Evolutionary conservation across 805 yeast species (phyloP), one percentile per base, ranked within the genome.

Genomic region (Schwanniomyces vanrijiae): DNA sequence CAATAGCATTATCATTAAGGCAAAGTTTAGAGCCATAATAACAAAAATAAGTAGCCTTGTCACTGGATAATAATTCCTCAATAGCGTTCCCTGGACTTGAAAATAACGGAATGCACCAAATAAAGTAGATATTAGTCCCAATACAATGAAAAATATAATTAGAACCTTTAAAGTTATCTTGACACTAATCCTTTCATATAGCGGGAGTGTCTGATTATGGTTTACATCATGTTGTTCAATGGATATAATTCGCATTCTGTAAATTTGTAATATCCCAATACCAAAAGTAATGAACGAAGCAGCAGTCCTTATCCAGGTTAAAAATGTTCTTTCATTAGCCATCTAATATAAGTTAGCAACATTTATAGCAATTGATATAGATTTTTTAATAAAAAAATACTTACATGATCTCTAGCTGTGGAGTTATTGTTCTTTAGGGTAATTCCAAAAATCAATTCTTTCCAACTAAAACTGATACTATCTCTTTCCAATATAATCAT

Each of bases 361-460:
- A 19, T 19, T 19, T n/a, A n/a, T n/a, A 19, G 34, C 28, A 9
- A 10, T 9, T 5, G 10, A 6, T 26, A 8, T 26, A 22, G 5
- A 8, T 22, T 22, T 22, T 8, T 22, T 22, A 5, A 22, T 22
- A 8, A 22, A 18, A 38, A 25, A 24, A 40, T 14, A 62, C 67
- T 37, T 61, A 63, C 65, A 46, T 71, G 74, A 53, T 71, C 76
- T 42, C 75, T 54, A 3, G 76, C 76, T 5, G 64, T 67, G 16
- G 69, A 60, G 13, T 68, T 70, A 9, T 50, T 48, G 47, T 70
- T 71, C 11, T 60, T 57, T 1, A 69, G 48, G 3, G 54, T 33
- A 2, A 58, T 50, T 8, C 39, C 39, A 31, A 31, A 31, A 2
- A 31, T 16, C 11, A 25, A 3, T 6, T 25, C 29, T 13, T 25